phyloP scores from a whole-genome alignment of 2,329 filamentous ascomycete genomes.

The Colletotrichum aenigma region DNA sequence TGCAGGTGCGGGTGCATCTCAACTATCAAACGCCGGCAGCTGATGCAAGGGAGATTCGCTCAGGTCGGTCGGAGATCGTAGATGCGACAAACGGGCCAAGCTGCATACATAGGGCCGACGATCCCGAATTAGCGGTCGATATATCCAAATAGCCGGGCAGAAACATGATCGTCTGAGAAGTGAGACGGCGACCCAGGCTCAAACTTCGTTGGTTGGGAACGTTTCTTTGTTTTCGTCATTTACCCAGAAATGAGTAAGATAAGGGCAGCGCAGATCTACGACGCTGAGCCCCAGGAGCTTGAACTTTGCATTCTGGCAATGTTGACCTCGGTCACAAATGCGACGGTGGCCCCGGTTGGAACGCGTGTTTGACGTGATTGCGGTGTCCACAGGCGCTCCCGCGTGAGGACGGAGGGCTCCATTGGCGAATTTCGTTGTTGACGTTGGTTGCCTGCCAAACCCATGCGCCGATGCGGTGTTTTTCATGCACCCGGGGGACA shows the following conservation, averaged over 20 bases:
- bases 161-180: background rate
- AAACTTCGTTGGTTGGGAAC: background rate
- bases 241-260: background rate
- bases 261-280: slow-evolving; percentile 1
- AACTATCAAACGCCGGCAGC: background rate
- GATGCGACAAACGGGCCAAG: background rate
- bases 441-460: background rate
- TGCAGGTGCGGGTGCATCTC: background rate
- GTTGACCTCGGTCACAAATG: background rate
- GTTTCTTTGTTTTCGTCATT: background rate
- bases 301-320: background rate
- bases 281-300: background rate
- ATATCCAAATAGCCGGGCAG: background rate
- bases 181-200: background rate
- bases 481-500: background rate
- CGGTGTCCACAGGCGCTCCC: background rate
- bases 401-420: background rate
- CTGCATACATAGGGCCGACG: background rate
- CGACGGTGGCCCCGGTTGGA: background rate
- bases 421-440: background rate
- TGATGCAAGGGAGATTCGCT: background rate
- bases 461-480: background rate
- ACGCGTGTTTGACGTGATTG: background rate
- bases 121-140: background rate
- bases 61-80: background rate